phyloP scores from a whole-genome alignment of 768 basidiomycete genomes.

The Cystobasidium tubakii region DNA sequence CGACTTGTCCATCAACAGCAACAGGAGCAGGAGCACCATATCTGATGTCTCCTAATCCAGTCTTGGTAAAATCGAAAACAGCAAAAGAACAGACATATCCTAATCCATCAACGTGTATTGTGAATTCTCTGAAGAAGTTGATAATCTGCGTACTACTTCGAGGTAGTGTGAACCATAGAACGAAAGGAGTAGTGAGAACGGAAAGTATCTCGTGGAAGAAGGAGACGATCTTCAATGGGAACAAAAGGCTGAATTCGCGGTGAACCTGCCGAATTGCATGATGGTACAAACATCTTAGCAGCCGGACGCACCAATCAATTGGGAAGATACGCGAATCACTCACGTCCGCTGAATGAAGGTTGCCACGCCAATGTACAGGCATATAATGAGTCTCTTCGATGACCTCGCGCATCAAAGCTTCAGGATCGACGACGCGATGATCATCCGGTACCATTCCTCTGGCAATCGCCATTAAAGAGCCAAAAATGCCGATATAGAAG shows the following conservation, averaged over 20 bases:
- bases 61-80: conserved; percentile 77
- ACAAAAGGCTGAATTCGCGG: conserved; percentile 81
- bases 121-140: conserved; percentile 97
- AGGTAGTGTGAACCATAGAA: conserved; percentile 88
- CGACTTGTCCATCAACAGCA: conserved; percentile 54
- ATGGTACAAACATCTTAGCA: not conserved
- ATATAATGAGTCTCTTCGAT: conserved; percentile 92
- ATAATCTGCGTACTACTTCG: conserved; percentile 81
- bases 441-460: conserved; percentile 95
- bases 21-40: conserved; percentile 17
- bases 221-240: conserved; percentile 82
- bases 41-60: conserved; percentile 4
- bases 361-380: conserved; percentile 83
- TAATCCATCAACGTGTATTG: conserved; percentile 89
- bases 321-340: too few species aligned
- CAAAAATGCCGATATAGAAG: conserved; percentile 86
- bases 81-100: conserved; percentile 98
- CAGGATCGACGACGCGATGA: conserved; percentile 87
- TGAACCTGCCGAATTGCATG: conserved; percentile 60
- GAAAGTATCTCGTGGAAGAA: conserved; percentile 84
- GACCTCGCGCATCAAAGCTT: conserved; percentile 83
- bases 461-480: conserved; percentile 77
- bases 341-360: conserved; percentile 82
- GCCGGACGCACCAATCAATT: conserved; percentile 24
- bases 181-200: conserved; percentile 86